A percentile compares a stretch with the other conserved stretches of the same genome.
These are phyloP conservation scores for Iberis pinnata DNA, from an alignment of 345 rosid genomes.

Conservation along the genomic window DNA sequence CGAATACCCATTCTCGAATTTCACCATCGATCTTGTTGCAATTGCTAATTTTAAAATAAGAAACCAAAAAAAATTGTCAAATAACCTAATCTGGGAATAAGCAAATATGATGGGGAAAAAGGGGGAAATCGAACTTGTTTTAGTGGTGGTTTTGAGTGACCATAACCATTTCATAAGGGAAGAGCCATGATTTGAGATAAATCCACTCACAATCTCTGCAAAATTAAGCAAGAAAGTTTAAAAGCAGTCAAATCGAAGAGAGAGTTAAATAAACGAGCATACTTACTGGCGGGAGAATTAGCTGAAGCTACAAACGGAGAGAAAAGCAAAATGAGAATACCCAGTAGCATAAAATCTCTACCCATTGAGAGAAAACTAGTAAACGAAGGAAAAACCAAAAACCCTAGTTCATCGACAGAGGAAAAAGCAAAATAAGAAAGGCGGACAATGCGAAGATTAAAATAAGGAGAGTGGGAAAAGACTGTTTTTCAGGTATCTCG, in stretches of 20 bases:
- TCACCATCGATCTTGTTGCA: constrained; percentile 83
- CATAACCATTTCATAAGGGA: constrained; percentile 77
- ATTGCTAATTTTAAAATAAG: constrained; percentile 29
- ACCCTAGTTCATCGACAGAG: constrained; percentile 26
- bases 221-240: constrained; percentile 2
- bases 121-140: constrained; percentile 54
- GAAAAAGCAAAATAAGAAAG: constrained; percentile 1
- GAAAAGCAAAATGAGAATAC: constrained; percentile 42
- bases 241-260: constrained; percentile 15
- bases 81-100: constrained; percentile 15
- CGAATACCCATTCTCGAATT: constrained; percentile 83
- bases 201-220: constrained; percentile 82
- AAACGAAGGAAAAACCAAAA: background rate
- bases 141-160: constrained; percentile 84
- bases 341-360: constrained; percentile 41
- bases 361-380: constrained; percentile 35
- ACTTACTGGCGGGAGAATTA: constrained; percentile 87
- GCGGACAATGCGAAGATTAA: constrained; percentile 25
- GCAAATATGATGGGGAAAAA: background rate
- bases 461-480: constrained; percentile 2
- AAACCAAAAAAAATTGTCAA: constrained; percentile 18
- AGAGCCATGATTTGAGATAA: constrained; percentile 66
- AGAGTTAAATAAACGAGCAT: background rate
- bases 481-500: constrained; percentile 5
- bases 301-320: constrained; percentile 46